Evolutionary conservation across 768 basidiomycete species (phyloP).

Genomic region (Porphyrellus cyaneotinctus): DNA sequence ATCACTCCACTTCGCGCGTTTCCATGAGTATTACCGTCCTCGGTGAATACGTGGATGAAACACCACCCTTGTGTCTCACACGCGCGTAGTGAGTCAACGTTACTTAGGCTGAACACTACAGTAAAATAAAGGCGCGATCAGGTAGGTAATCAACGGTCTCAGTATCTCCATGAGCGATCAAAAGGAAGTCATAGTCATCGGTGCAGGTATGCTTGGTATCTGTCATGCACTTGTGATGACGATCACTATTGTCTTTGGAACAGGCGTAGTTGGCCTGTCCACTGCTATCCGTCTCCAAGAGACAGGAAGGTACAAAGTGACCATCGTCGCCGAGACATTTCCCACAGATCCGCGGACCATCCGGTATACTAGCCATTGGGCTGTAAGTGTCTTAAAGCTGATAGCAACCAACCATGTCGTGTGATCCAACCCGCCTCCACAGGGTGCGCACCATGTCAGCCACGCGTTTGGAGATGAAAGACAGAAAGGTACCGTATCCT

Average conservation of each 20-base stretch:
- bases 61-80: too few relatives aligned
- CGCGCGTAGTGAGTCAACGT: too few relatives aligned
- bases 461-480: slow-evolving; percentile 46
- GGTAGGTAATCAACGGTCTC: too few relatives aligned
- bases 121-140: too few relatives aligned
- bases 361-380: slow-evolving; percentile 79
- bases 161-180: not conserved
- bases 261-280: slow-evolving; percentile 76
- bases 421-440: not conserved
- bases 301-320: slow-evolving; percentile 56
- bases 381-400: slow-evolving; percentile 42
- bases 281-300: slow-evolving; percentile 71
- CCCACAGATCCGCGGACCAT: slow-evolving; percentile 73
- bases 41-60: too few relatives aligned
- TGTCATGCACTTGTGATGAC: not conserved
- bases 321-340: slow-evolving; percentile 65
- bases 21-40: too few relatives aligned
- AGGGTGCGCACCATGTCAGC: slow-evolving; percentile 83
- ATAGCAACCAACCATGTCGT: not conserved
- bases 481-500: slow-evolving; percentile 48
- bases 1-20: too few relatives aligned
- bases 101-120: too few relatives aligned
- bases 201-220: slow-evolving; percentile 33
- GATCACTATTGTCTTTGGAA: not conserved
- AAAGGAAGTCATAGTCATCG: slow-evolving; percentile 36